Evolutionary conservation across 768 basidiomycete genomes (phyloP).

Genomic region (Boletus reticuloceps): DNA sequence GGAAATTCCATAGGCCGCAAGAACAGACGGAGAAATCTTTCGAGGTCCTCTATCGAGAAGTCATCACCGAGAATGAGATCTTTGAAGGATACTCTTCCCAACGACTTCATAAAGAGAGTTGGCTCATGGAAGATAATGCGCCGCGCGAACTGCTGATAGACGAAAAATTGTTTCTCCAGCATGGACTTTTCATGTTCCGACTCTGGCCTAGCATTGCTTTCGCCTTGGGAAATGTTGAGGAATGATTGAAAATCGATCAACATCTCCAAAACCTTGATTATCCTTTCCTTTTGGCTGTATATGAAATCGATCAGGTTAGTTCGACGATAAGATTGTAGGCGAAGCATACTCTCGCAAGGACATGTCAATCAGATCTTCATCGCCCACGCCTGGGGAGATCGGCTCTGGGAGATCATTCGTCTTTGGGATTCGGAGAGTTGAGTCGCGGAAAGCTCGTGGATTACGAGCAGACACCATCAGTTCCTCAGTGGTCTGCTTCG

Average conservation of each 20-base stretch:
- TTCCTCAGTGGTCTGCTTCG: background rate
- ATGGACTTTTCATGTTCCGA: background rate
- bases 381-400: background rate
- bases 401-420: background rate
- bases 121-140: slow-evolving; percentile 32
- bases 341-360: slow-evolving; percentile 9
- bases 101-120: slow-evolving; percentile 25
- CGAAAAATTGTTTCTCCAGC: background rate
- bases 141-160: slow-evolving; percentile 25
- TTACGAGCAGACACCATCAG: background rate
- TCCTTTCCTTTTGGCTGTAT: slow-evolving; percentile 5
- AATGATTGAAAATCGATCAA: slow-evolving; percentile 5
- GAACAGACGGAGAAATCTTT: slow-evolving; percentile 8
- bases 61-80: slow-evolving; percentile 33
- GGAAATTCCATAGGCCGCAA: slow-evolving; percentile 8
- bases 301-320: background rate
- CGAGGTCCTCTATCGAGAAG: slow-evolving; percentile 25
- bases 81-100: slow-evolving; percentile 31
- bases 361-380: slow-evolving; percentile 18
- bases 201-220: background rate
- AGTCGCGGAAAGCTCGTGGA: background rate
- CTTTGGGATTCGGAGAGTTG: background rate
- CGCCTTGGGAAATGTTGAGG: background rate
- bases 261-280: background rate
- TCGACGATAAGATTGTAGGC: background rate